Base-by-base conservation (phyloP, 768 basidiomycete species). In the Russula compacta region DNA sequence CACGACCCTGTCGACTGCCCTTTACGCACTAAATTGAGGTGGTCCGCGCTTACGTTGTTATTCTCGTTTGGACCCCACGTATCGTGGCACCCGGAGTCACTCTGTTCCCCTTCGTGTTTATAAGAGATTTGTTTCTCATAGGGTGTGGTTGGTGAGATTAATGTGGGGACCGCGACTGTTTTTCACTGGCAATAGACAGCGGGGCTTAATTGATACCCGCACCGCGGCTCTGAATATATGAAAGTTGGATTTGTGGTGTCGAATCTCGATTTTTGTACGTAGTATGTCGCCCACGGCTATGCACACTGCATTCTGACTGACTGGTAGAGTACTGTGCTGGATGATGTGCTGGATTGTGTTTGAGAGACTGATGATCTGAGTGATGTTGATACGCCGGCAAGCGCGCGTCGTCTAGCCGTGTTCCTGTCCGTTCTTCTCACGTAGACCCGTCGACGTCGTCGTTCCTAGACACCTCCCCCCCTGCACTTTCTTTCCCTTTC, bases 11-110 rank as follows among this genome's bases (percentile, higher is more conserved):
- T 48, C 58, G 51, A 57, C 56, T 52, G 54, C 51, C 73, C 65
- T 71, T 65, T 60, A 67, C 63, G 68, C 65, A 65, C 68, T 35
- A 70, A 66, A 67, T 63, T 64, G 56, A 48, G 52, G 52, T 58
- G 61, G 57, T 54, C 38, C 21, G 14, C 19, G 24, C 46, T 58
- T 58, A 56, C 56, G 63, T 38, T 49, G 29, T 55, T 61, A 29
- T 56, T 44, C 33, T 56, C 24, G 39, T 58, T 49, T 51, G 29
- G 52, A 53, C 36, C 9, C 56, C 56, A 53, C 52, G 17, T 58
- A n/a, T 58, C 46, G 56, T 42, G 56, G 61, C 17, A 12, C 11
- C 47, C 36, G 3, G 46, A 42, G 55, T 57, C 48, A 40, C 49
- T 24, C 39, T 53, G 56, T 62, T 61, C 51, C 43, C 44, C 56